A percentile compares a stretch with the other conserved stretches of the same genome.
Evolutionary conservation across 2,329 filamentous ascomycete genomes (phyloP).

Genomic region (Stagonosporopsis vannaccii): DNA sequence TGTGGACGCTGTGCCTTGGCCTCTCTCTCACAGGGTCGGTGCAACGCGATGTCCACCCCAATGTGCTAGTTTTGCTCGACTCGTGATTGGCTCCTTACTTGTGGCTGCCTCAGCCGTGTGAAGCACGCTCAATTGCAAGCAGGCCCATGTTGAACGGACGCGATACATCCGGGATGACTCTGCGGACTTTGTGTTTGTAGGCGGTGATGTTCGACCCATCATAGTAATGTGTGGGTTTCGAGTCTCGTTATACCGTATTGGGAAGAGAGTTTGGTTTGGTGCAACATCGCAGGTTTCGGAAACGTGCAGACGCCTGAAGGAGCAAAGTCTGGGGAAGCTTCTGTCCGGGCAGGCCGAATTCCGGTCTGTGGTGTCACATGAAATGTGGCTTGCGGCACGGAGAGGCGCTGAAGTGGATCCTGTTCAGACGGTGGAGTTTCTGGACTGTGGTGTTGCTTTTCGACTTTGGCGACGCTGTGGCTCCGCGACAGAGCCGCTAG

Average conservation of each 20-base stretch:
- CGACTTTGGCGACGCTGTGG: not conserved
- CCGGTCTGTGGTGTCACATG: conserved; percentile 29
- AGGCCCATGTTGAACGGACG: conserved; percentile 6
- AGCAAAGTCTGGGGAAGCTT: conserved; percentile 26
- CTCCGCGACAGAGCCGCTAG: not conserved
- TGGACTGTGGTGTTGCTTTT: conserved; percentile 4
- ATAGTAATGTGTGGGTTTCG: conserved; percentile 19
- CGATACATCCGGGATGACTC: conserved; percentile 10
- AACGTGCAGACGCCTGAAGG: conserved; percentile 14
- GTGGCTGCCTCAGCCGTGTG: not conserved
- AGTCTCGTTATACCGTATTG: conserved; percentile 33
- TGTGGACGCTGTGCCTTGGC: too few species aligned
- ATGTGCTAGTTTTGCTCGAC: not conserved
- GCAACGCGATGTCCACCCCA: not conserved
- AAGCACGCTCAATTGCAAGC: conserved; percentile 4
- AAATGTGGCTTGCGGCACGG: conserved; percentile 13
- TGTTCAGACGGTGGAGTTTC: conserved; percentile 4
- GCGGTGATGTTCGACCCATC: conserved; percentile 25
- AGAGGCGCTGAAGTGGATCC: conserved; percentile 5
- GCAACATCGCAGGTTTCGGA: conserved; percentile 45
- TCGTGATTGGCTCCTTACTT: not conserved
- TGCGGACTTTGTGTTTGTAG: conserved; percentile 19
- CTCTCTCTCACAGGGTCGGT: not conserved
- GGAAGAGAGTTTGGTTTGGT: conserved; percentile 32
- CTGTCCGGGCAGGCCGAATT: conserved; percentile 27